Base-by-base conservation (phyloP, 805 yeast genomes). In the Candida sanyiensis region DNA sequence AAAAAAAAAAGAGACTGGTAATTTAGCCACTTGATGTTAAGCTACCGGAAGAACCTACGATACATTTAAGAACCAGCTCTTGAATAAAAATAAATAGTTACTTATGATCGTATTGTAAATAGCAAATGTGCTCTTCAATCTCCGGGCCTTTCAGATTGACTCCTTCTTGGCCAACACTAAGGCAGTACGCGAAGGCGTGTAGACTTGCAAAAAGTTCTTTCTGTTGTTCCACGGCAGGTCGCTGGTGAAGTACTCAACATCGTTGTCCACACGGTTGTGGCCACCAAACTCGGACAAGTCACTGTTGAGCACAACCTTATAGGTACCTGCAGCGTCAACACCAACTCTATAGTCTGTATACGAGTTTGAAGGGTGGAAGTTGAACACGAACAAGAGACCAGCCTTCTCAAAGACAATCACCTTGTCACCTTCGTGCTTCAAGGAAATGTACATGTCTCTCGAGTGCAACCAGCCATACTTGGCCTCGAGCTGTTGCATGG, bases 341-440 rank as follows among this genome's bases (percentile, higher is more conserved):
- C 98, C 97, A 34, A 90, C 70, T 56, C 95, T 76, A 64, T 89
- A 90, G 62, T 87, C 96, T 2, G 85, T 68, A 61, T 69, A 90
- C 2, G 95, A 83, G 40, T 85, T 66, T 0, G 83, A 73, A 23
- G 95, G 95, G 61, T 90, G 86, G 71, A 93, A 86, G 62, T 93
- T 90, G 70, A 89, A 88, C 22, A 89, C 69, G 53, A 90, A 93
- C 36, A 93, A 55, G 23, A 86, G 70, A 1, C 89, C 93, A 39
- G 82, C 86, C 49, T 97, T 76, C 62, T 90, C 97, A 63, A 78
- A 93, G 0, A 77, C 96, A 40, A 93, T 61, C 38, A 90, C 82
- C 62, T 90, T 90, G 65, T 90, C 98, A 28, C 72, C 71, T 49
- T 90, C 95, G 58, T 93, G 78, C 58, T 90, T 90, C 56, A 88